Base-by-base conservation (phyloP, 2,329 filamentous ascomycete species). In the Hypoxylon sp. region DNA sequence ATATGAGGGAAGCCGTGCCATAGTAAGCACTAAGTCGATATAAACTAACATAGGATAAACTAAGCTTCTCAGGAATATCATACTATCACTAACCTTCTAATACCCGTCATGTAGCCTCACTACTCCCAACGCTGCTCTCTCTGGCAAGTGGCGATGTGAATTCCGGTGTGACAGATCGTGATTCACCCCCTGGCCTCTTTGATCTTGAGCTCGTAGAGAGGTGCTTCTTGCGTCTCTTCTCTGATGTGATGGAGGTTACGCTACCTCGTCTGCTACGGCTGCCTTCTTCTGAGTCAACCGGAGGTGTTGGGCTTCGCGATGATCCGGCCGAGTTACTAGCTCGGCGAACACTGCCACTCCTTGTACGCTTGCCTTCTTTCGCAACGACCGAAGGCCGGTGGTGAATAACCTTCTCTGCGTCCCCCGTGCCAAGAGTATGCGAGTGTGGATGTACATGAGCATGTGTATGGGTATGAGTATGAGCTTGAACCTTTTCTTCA, bases 111-210 rank as follows among this genome's bases (percentile, higher is more conserved):
- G 41, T 23, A 13, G 20, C 52, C 8, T 65, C 64, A 20, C 57
- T 62, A 9, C 60, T 60, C 8, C 62, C 64, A 17, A 70, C 56
- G 36, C 70, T 78, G 52, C 73, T 78, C 59, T 79, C 79, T 41
- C 71, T 73, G 5, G 78, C 76, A 51, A 84, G 64, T 2, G 80
- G 81, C 2, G 80, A 83, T 3, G 80, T 72, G 12, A 74, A 73
- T 30, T 84, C 81, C 1, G 80, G 81, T 2, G 80, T 82, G 2
- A 79, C 73, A 3, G 79, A 82, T 40, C 80, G 69, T 3, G 76
- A 77, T 35, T 83, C 79, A 3, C 71, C 69, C 0, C 72, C 72
- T 0, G 75, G 67, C 23, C 78, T 72, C 63, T 74, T 78, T 12
- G 74, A 60, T 54, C 72, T 74, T 16, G 73, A 68, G 20, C 68